Base-by-base conservation (phyloP, 163 green algal species). In the Scenedesmus sp. region DNA sequence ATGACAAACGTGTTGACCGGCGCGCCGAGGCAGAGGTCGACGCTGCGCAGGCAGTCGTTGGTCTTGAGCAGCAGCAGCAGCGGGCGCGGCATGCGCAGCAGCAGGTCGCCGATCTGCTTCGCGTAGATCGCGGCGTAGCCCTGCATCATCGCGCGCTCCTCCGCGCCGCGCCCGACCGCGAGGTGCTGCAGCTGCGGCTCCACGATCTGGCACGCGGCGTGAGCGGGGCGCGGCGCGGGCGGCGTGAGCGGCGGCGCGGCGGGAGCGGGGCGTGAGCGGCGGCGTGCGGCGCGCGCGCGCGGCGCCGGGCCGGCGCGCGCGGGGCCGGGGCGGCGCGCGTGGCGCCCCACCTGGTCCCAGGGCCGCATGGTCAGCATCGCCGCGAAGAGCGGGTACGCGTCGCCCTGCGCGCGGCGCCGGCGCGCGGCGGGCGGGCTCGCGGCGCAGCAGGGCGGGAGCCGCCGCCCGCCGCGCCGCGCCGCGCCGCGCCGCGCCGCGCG, bases 31-130 rank as follows among this genome's bases (percentile, higher is more conserved):
- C 66, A 78, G 1, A 39, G 20, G 63, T 94, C 87, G 3, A 94
- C 85, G 4, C 77, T 80, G 44, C 93, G 79, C 42, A 97, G 87
- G 86, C 91, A 96, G 84, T 97, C 93, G 69, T 97, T 97, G 18
- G 94, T 97, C 80, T 98, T 98, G 29, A 98, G 87, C 60, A 98
- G 85, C 65, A 98, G 91, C 77, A 98, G 89, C 76, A 98, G 82
- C 63, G 95, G 83, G 11, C 66, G 78, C 4, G 94, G 94, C 53
- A 98, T 89, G 66, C 77, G 81, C 34, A 82, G 31, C 75, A 98
- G 91, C 84, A 98, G 87, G 17, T 81, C 72, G 11, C 45, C 85
- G 65, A 97, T 97, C 75, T 96, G 84, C 0, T 54, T 39, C 0
- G 86, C 89, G 74, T 96, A 94, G 31, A 90, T 42, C 7, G 65